Conservation (phyloP, 805 yeast genomes). For the Starmera dryadoides region DNA sequence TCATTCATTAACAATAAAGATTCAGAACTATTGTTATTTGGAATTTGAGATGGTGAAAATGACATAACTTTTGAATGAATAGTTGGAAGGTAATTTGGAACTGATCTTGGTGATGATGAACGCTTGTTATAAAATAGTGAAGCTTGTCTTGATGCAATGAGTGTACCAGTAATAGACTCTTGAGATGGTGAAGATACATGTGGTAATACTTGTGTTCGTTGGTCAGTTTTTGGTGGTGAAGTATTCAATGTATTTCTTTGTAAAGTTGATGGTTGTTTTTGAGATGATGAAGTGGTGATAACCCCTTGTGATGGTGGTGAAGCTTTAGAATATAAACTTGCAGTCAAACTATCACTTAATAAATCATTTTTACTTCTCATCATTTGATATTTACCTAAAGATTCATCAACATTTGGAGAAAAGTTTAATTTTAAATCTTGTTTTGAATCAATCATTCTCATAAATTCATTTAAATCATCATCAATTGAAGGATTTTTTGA, state of each 20-base stretch:
- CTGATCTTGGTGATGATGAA: slow-evolving; percentile 28
- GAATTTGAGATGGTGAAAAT: slow-evolving; percentile 5
- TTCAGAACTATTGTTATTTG: slow-evolving; percentile 18
- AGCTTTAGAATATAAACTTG: slow-evolving; percentile 31
- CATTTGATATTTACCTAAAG: slow-evolving; percentile 43
- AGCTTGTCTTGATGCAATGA: slow-evolving; percentile 8
- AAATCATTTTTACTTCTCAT: slow-evolving; percentile 47
- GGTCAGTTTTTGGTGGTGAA: too few species aligned
- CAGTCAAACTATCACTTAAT: slow-evolving; percentile 46
- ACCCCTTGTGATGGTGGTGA: slow-evolving; percentile 7
- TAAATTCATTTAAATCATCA: slow-evolving; percentile 64
- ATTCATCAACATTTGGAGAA: slow-evolving; percentile 31
- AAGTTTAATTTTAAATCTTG: slow-evolving; percentile 36
- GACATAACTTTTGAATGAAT: slow-evolving; percentile 19
- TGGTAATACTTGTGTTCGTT: too few species aligned
- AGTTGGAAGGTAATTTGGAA: slow-evolving; percentile 20
- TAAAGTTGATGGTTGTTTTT: not conserved
- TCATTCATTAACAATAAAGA: slow-evolving; percentile 7
- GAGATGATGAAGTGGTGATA: slow-evolving; percentile 1
- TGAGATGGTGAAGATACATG: too few species aligned
- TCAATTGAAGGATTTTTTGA: slow-evolving; percentile 26
- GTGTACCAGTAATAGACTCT: slow-evolving; percentile 2
- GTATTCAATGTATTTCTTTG: too few species aligned
- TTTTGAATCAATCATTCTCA: slow-evolving; percentile 60
- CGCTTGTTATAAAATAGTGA: slow-evolving; percentile 5